These are phyloP conservation scores for Aulographum hederae DNA, from an alignment of 2,329 filamentous ascomycete genomes.

Conservation along the genomic window DNA sequence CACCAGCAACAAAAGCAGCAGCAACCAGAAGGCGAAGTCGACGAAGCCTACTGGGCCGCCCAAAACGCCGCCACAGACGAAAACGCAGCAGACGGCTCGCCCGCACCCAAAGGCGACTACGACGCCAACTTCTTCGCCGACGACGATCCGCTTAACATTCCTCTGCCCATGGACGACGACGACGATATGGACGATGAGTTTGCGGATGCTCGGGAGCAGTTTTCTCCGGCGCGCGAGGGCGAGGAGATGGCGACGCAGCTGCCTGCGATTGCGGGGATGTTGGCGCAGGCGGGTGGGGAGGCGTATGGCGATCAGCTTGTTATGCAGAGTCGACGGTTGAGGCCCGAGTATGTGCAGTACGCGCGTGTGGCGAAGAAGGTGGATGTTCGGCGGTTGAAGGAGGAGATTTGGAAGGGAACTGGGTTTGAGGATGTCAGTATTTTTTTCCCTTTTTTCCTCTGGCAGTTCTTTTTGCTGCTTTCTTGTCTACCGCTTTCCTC, in stretches of 20 bases:
- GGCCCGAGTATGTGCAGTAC: slow-evolving; percentile 49
- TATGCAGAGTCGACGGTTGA: slow-evolving; percentile 38
- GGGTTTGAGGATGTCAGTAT: slow-evolving; percentile 25
- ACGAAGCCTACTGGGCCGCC: slow-evolving; percentile 89
- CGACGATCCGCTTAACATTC: slow-evolving; percentile 47
- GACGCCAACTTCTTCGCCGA: slow-evolving; percentile 97
- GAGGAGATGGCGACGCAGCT: slow-evolving; percentile 11
- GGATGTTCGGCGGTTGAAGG: slow-evolving; percentile 43
- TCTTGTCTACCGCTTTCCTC: too few relatives aligned
- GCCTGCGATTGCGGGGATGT: slow-evolving; percentile 17
- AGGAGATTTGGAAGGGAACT: slow-evolving; percentile 47
- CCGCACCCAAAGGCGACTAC: slow-evolving; percentile 55
- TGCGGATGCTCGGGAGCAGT: slow-evolving; percentile 63
- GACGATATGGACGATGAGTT: slow-evolving; percentile 61
- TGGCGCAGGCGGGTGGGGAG: slow-evolving; percentile 35
- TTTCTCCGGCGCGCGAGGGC: slow-evolving; percentile 46
- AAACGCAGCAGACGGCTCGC: slow-evolving; percentile 36
- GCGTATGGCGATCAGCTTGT: slow-evolving; percentile 45
- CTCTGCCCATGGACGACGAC: slow-evolving; percentile 43
- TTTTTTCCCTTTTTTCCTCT: background rate
- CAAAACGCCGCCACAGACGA: slow-evolving; percentile 16
- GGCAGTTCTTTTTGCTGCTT: too few relatives aligned
- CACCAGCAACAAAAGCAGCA: slow-evolving; percentile 25
- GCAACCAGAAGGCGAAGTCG: slow-evolving; percentile 58
- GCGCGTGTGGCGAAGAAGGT: slow-evolving; percentile 49